Evolutionary conservation across 768 basidiomycete genomes (phyloP), one percentile per base, ranked within the genome.

Genomic region (Tulasnella sp.): DNA sequence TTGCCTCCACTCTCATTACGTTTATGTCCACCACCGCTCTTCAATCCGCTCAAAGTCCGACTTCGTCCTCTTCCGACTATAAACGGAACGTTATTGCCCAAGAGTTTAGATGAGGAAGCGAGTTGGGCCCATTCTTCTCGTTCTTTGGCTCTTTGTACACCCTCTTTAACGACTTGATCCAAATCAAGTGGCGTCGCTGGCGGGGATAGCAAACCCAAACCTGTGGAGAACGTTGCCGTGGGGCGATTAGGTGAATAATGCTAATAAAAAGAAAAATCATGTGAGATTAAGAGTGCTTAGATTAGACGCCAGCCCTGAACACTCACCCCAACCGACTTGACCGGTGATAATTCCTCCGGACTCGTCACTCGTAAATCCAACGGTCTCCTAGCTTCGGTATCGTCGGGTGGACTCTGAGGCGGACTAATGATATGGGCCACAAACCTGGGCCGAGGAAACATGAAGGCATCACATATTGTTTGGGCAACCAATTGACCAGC

Each of bases 401-500:
- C n/a, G n/a, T n/a, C n/a, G n/a, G n/a, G n/a, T 22, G 48, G 48
- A 4, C 39, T 41, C 10, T 40, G 27, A 0, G 49, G 49, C 3
- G 49, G 49, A 16, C 29, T 32, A 20, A 51, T 51, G 25, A 51
- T 22, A 29, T 51, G 49, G 9, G 49, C 49, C 1, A 51, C 40
- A 42, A 51, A 51, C 24, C 49, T 28, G 10, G 49, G 49, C 44
- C 44, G 41, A 19, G 49, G 49, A 42, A 51, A 51, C 49, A 51
- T 51, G 40, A 51, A 29, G 28, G 49, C 49, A 32, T 51, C 49
- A 42, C 49, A 51, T 9, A 51, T 51, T 16, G 49, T 51, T 20
- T 51, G 49, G 7, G 49, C 49, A 25, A 51, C 20, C 20, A 50
- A 15, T 3, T 51, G 37, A 19, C 43, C 28, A 15, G 25, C n/a